Evolutionary conservation across 2,329 filamentous ascomycete genomes (phyloP).

Genomic region (Penicillium sp.): DNA sequence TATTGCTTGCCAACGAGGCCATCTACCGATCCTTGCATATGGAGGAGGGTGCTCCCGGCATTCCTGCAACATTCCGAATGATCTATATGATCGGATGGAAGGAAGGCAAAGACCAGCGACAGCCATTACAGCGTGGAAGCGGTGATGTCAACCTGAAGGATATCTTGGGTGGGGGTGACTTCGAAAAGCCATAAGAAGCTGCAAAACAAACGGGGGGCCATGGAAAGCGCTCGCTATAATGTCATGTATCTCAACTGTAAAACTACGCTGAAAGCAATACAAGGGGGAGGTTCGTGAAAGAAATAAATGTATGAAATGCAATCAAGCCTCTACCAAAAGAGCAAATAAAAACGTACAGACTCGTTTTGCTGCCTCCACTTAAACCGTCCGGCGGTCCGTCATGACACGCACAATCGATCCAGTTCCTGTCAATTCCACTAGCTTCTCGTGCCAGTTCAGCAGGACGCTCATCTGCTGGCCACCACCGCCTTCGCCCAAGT

Average conservation of each 20-base stretch:
- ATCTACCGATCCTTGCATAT: constrained; percentile 89
- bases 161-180: constrained; percentile 56
- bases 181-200: constrained; percentile 25
- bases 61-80: constrained; percentile 89
- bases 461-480: constrained; percentile 93
- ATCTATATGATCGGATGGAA: constrained; percentile 99
- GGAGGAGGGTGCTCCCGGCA: constrained; percentile 62
- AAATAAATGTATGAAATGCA: constrained; percentile 18
- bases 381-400: constrained; percentile 93
- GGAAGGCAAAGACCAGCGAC: constrained; percentile 71
- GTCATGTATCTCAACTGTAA: constrained; percentile 26
- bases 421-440: constrained; percentile 87
- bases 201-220: constrained; percentile 1
- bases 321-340: constrained; percentile 22
- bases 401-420: constrained; percentile 93
- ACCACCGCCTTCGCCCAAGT: constrained; percentile 64
- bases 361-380: constrained; percentile 9
- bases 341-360: constrained; percentile 13
- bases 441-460: constrained; percentile 98
- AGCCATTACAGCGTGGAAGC: constrained; percentile 79
- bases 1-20: constrained; percentile 79
- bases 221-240: constrained; percentile 15
- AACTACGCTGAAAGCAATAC: constrained; percentile 22
- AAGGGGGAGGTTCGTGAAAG: constrained; percentile 12
- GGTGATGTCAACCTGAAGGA: constrained; percentile 88